A percentile compares a stretch with the other conserved stretches of the same genome.
Conservation (phyloP, 495 filamentous ascomycete genomes). For the Penicillium waksmanii region DNA sequence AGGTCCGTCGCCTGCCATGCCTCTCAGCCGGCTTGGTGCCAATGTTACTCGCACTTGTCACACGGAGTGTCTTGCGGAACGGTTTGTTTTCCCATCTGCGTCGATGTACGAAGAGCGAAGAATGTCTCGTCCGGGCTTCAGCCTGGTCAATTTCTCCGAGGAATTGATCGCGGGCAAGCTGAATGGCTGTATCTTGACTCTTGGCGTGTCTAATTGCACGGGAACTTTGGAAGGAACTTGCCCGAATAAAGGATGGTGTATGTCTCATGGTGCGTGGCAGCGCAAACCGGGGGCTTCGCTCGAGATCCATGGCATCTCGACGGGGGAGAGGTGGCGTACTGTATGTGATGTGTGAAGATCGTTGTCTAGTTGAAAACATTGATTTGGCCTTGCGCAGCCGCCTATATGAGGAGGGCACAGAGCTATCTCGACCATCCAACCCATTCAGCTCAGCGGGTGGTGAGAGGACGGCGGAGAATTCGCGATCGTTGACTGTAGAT, state of each 20-base stretch:
- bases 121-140: conserved; percentile 43
- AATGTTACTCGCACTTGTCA: conserved; percentile 43
- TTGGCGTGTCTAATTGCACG: conserved; percentile 33
- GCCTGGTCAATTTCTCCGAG: conserved; percentile 39
- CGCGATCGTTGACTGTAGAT: conserved; percentile 15
- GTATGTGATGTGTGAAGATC: conserved; percentile 34
- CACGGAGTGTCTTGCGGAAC: conserved; percentile 65
- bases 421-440: conserved; percentile 63
- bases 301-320: conserved; percentile 17
- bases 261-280: conserved; percentile 46
- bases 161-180: conserved; percentile 53
- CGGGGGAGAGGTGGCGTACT: conserved; percentile 21
- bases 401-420: conserved; percentile 74
- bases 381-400: conserved; percentile 74
- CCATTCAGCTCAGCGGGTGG: conserved; percentile 42
- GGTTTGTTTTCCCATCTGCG: conserved; percentile 52
- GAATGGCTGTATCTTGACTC: conserved; percentile 51
- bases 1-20: conserved; percentile 57
- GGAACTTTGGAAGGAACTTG: conserved; percentile 31
- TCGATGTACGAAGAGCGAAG: conserved; percentile 51
- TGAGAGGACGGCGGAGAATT: conserved; percentile 32
- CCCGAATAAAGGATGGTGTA: conserved; percentile 66
- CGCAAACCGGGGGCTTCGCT: conserved; percentile 27
- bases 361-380: conserved; percentile 62
- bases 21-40: conserved; percentile 31